Percentiles rank a stretch among this genome's conserved stretches.
These are phyloP conservation scores for Pythium folliculosum DNA, from an alignment of 352 stramenopile species.

Conservation along the genomic window DNA sequence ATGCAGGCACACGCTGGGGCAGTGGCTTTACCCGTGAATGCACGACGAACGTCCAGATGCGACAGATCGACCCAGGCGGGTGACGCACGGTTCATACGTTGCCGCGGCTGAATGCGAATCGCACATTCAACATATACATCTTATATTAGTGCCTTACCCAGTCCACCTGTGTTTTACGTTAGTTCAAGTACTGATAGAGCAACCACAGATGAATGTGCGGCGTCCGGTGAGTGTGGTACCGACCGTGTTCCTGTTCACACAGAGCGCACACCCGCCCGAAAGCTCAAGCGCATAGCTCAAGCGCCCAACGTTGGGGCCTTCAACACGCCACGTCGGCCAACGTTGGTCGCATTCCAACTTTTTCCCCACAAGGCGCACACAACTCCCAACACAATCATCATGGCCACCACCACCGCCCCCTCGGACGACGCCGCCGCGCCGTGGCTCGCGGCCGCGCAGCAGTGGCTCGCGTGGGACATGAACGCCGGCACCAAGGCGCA, in stretches of 20 bases:
- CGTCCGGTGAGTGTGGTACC: background rate
- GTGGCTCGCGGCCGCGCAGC: constrained; percentile 56
- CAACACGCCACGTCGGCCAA: background rate
- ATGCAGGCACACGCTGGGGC: background rate
- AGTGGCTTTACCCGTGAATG: constrained; percentile 11
- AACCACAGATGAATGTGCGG: background rate
- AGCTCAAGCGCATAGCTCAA: constrained; percentile 26
- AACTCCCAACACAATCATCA: constrained; percentile 1
- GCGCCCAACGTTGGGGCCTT: constrained; percentile 5
- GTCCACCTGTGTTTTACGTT: background rate
- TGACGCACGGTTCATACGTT: constrained; percentile 21
- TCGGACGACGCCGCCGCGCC: constrained; percentile 35
- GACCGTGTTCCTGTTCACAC: background rate
- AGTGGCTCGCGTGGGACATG: constrained; percentile 89
- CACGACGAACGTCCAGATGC: background rate
- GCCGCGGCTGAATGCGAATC: constrained; percentile 23
- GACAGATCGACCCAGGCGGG: constrained; percentile 1
- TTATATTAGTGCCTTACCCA: constrained; percentile 13
- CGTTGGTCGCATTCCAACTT: background rate
- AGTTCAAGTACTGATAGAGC: constrained; percentile 30
- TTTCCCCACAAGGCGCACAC: background rate
- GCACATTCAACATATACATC: constrained; percentile 29
- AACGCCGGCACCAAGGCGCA: constrained; percentile 70
- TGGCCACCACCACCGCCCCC: background rate
- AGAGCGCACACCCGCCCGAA: background rate